A percentile compares a stretch with the other conserved stretches of the same genome.
Evolutionary conservation across 306 rosid species (phyloP).

Genomic region (Mimosa bimucronata): DNA sequence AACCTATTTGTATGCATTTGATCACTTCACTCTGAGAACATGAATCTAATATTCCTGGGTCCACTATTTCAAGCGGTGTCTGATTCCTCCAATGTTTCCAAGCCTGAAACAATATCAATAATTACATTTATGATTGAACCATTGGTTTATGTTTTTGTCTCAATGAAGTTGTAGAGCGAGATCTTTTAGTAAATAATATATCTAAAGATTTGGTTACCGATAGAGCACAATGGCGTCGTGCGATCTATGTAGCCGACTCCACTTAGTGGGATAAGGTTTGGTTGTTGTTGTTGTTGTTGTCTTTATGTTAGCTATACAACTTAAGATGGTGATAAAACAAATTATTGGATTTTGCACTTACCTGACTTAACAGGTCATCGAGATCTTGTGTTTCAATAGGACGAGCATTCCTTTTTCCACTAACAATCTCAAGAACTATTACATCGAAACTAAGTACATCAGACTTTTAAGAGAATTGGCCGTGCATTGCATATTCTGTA

Average conservation of each 20-base stretch:
- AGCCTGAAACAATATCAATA: conserved; percentile 39
- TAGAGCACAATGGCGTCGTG: too few species aligned
- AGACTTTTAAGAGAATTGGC: conserved; percentile 40
- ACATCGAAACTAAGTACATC: conserved; percentile 48
- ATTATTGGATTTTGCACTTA: conserved; percentile 17
- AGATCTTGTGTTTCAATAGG: conserved; percentile 8
- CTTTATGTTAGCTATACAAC: neutral
- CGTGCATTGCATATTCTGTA: conserved; percentile 46
- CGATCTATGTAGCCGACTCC: too few species aligned
- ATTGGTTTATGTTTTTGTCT: neutral
- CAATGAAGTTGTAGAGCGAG: too few species aligned
- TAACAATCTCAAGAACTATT: conserved; percentile 44
- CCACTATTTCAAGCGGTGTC: conserved; percentile 38
- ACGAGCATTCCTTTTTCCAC: conserved; percentile 39
- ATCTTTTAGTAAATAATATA: too few species aligned
- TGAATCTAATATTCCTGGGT: conserved; percentile 36
- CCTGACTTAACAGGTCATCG: conserved; percentile 44
- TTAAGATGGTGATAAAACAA: neutral
- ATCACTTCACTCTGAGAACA: conserved; percentile 31
- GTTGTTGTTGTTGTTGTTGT: too few species aligned
- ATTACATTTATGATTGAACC: neutral
- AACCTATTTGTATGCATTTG: conserved; percentile 42
- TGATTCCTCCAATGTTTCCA: conserved; percentile 56
- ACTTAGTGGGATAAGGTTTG: too few species aligned
- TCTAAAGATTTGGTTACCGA: too few species aligned